Evolutionary conservation across 495 filamentous ascomycete species (phyloP), one percentile per base, ranked within the genome.

Genomic region (Bombardia bombarda): DNA sequence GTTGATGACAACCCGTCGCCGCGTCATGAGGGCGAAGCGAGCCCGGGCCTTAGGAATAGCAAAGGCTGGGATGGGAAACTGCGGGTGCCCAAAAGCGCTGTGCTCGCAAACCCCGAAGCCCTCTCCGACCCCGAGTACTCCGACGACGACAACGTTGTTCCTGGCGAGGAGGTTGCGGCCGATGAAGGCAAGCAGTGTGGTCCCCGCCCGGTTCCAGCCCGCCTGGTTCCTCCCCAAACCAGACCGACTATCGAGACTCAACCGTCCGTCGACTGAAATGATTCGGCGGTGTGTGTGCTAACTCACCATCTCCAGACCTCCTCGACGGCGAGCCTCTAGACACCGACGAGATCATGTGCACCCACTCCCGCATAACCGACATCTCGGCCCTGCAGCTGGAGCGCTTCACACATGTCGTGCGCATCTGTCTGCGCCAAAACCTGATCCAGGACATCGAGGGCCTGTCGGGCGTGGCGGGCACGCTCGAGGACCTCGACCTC

Each of bases 1-100:
- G 47, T 63, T 33, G 55, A 67, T 28, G 61, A 63, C 21, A 46
- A 64, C 28, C 53, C 56, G 18, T 66, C 65, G 5, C 58, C 64
- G 7, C 53, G 52, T n/a, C 50, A 56, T 47, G 67, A 71, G n/a
- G 58, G 53, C 41, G 61, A 68, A 40, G 42, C 61, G 10, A 70
- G 64, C 36, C 66, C 66, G 9, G 60, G 60, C 12, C 57, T 70
- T 16, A 65, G 59, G 44, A 66, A 86, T 56, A 83, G 80, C 61
- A 86, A 83, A 55, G 89, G 89, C 41, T 96, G 89, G 89, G 89
- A 95, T 66, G 90, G 90, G 40, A 96, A 96, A 65, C 73, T 94
- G 39, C 73, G 90, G 13, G 61, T 87, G 8, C 77, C 83, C 39
- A 82, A 80, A 47, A 75, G 63, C 32, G 61, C 66, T 39, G 73